These are phyloP conservation scores for Alternaria ventricosa DNA, from an alignment of 2,329 filamentous ascomycete species.

Conservation along the genomic window DNA sequence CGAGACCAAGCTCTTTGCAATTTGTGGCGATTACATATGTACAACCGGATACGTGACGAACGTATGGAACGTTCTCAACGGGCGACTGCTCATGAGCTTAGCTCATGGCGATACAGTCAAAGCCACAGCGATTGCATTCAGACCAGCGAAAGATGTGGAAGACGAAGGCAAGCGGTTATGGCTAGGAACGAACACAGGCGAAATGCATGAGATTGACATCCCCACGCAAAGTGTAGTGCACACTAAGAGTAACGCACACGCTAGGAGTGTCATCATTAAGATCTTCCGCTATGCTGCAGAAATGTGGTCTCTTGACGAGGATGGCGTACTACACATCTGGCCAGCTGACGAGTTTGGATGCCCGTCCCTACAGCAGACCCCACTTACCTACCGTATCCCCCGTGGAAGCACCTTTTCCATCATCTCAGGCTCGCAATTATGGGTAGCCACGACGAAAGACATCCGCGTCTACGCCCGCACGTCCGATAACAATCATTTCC, in stretches of 20 bases:
- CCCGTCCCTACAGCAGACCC: constrained; percentile 76
- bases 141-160: constrained; percentile 76
- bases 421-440: constrained; percentile 82
- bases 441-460: constrained; percentile 87
- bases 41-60: constrained; percentile 86
- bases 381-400: constrained; percentile 78
- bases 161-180: constrained; percentile 84
- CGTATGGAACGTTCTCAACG: constrained; percentile 85
- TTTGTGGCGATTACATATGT: constrained; percentile 86
- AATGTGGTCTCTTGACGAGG: constrained; percentile 93
- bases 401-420: constrained; percentile 88
- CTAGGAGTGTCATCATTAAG: constrained; percentile 77
- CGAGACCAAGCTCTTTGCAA: constrained; percentile 83
- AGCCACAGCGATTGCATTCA: constrained; percentile 82
- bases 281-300: constrained; percentile 88
- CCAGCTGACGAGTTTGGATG: constrained; percentile 75
- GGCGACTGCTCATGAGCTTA: constrained; percentile 80
- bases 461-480: constrained; percentile 83
- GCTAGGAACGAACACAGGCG: constrained; percentile 88
- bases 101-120: constrained; percentile 85
- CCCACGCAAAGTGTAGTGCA: constrained; percentile 72
- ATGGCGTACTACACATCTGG: constrained; percentile 88
- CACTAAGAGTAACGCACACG: constrained; percentile 75
- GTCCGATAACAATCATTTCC: constrained; percentile 69
- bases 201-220: constrained; percentile 89